These are phyloP conservation scores for Penicillium sp. DNA, from an alignment of 2,329 filamentous ascomycete genomes.

Conservation along the genomic window DNA sequence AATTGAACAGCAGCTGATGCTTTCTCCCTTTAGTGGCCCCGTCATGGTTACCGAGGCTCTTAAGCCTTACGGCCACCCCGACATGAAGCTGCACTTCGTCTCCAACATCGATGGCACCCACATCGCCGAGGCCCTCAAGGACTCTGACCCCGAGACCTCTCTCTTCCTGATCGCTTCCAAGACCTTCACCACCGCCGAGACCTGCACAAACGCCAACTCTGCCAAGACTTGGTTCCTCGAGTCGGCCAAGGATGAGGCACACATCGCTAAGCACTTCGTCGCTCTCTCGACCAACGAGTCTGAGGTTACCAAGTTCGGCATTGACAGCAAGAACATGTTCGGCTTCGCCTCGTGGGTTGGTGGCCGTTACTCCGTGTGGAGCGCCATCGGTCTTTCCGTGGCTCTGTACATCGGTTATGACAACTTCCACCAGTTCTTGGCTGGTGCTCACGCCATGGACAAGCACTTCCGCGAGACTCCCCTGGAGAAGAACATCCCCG, in stretches of 20 bases:
- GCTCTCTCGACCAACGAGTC: slow-evolving; percentile 93
- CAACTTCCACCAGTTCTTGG: slow-evolving; percentile 95
- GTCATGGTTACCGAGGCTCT: slow-evolving; percentile 99
- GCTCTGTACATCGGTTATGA: slow-evolving; percentile 94
- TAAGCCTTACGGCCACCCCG: slow-evolving; percentile 85
- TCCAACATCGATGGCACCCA: slow-evolving; percentile 99
- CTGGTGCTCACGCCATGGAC: slow-evolving; percentile 96
- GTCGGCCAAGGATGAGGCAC: slow-evolving; percentile 68
- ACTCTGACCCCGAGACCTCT: slow-evolving; percentile 94
- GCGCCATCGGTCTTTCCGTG: slow-evolving; percentile 93
- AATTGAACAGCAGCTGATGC: neutral
- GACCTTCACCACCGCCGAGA: slow-evolving; percentile 99
- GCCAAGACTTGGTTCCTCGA: slow-evolving; percentile 97
- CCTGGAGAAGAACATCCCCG: slow-evolving; percentile 90
- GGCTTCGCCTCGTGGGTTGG: slow-evolving; percentile 98
- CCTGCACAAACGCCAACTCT: slow-evolving; percentile 92
- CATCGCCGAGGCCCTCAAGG: slow-evolving; percentile 85
- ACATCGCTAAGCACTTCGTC: slow-evolving; percentile 97
- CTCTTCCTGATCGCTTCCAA: slow-evolving; percentile 98
- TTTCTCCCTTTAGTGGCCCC: slow-evolving; percentile 64
- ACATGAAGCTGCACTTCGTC: slow-evolving; percentile 92
- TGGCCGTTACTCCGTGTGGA: slow-evolving; percentile 98
- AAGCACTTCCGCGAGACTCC: slow-evolving; percentile 94
- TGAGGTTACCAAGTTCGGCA: slow-evolving; percentile 98
- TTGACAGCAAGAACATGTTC: slow-evolving; percentile 99